Evolutionary conservation across 306 rosid genomes (phyloP).

Genomic region (Quercus engelmannii): DNA sequence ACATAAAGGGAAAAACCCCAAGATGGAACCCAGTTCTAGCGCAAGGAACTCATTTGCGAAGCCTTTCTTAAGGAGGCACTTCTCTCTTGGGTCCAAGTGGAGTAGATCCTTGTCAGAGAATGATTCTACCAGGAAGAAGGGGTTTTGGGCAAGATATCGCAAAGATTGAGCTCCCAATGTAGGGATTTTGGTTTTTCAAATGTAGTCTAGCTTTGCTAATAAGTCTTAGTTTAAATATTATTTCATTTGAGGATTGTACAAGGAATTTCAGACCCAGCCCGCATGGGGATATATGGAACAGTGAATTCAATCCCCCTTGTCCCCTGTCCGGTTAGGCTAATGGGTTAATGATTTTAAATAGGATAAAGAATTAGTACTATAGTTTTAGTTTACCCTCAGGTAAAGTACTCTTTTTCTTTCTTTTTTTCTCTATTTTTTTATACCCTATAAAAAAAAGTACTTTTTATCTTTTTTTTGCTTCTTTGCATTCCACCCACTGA

Average conservation of each 20-base stretch:
- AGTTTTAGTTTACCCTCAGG: too few relatives aligned
- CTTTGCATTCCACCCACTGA: too few relatives aligned
- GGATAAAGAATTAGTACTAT: too few relatives aligned
- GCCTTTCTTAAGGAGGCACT: slow-evolving; percentile 67
- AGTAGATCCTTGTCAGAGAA: slow-evolving; percentile 53
- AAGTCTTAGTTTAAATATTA: slow-evolving; percentile 23
- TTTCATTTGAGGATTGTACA: slow-evolving; percentile 3
- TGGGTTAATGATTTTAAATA: too few relatives aligned
- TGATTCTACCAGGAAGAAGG: slow-evolving; percentile 62
- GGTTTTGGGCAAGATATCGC: slow-evolving; percentile 59
- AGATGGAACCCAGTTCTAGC: slow-evolving; percentile 69
- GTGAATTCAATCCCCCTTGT: too few relatives aligned
- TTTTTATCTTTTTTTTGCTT: too few relatives aligned
- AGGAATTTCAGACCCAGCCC: neutral
- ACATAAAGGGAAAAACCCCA: slow-evolving; percentile 46
- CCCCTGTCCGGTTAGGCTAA: too few relatives aligned
- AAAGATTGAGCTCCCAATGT: slow-evolving; percentile 34
- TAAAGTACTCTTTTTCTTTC: too few relatives aligned
- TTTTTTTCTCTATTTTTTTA: too few relatives aligned
- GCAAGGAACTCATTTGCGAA: slow-evolving; percentile 51
- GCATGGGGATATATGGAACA: neutral
- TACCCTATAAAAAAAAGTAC: too few relatives aligned
- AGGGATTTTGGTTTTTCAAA: slow-evolving; percentile 20
- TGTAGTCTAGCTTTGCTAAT: slow-evolving; percentile 34
- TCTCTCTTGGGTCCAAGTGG: slow-evolving; percentile 75